Evolutionary conservation across 164 flowering plant species (phyloP), one percentile per base, ranked within the genome.

Genomic region (Sextonia rubra): DNA sequence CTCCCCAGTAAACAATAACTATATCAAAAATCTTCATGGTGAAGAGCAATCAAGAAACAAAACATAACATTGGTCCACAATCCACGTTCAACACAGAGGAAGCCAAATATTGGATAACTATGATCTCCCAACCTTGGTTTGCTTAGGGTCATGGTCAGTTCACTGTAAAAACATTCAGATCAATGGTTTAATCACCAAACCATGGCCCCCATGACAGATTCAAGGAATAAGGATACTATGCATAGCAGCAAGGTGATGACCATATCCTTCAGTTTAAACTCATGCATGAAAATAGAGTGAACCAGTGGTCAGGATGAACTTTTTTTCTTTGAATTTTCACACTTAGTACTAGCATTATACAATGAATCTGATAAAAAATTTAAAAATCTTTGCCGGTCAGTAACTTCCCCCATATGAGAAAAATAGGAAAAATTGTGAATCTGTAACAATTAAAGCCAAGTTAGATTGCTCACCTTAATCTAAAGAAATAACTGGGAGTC

Each of bases 401-500:
- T 52, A 52, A 52, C 58, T 52, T 3, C 44, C 8, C n/a, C n/a
- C 58, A 52, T 52, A 4, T 52, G 58, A 52, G 17, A 15, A 15
- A 52, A 20, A 52, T 52, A 3, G 58, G n/a, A 52, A 52, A 47
- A 11, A 52, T 20, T 52, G n/a, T 12, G 14, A 52, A 52, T 52
- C n/a, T 52, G n/a, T 52, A 52, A 52, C n/a, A 37, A 20, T 52
- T 20, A 26, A 30, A 64, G 62, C 20, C 55, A 18, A 56, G n/a
- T 58, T 64, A 14, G 29, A 8, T 20, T 32, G 1, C 77, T 56
- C 87, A 94, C 98, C 98, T 89, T 52, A 85, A 66, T 69, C 69
- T 74, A 69, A 95, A 93, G 78, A 87, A 93, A 75, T 76, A 79
- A 67, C 60, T 82, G n/a, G 99, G 99, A 55, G 69, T 69, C 69